These are phyloP conservation scores for Corniculantispora saksenae DNA, from an alignment of 2,329 filamentous ascomycete genomes.

Conservation along the genomic window DNA sequence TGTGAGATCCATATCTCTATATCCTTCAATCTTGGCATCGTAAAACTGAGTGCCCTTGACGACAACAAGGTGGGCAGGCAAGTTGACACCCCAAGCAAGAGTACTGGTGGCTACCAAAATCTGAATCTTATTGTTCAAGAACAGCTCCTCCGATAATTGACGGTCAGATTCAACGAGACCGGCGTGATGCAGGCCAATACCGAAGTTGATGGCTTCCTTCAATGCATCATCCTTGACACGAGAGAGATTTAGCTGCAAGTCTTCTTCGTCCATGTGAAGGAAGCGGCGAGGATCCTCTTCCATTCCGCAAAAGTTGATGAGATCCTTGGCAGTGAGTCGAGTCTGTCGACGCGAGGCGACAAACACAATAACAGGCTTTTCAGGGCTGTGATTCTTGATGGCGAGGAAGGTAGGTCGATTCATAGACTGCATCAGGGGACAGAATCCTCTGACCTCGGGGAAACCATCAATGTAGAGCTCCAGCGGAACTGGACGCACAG, in stretches of 20 bases:
- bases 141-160: slow-evolving; percentile 88
- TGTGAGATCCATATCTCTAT: slow-evolving; percentile 98
- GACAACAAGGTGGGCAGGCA: slow-evolving; percentile 93
- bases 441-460: slow-evolving; percentile 91
- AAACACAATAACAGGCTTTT: slow-evolving; percentile 97
- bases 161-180: slow-evolving; percentile 94
- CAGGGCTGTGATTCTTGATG: slow-evolving; percentile 93
- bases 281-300: slow-evolving; percentile 96
- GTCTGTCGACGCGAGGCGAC: slow-evolving; percentile 95
- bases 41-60: slow-evolving; percentile 99
- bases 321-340: slow-evolving; percentile 87
- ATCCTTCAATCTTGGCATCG: slow-evolving; percentile 95
- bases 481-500: slow-evolving; percentile 90
- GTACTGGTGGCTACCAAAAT: slow-evolving; percentile 95
- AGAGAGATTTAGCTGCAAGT: slow-evolving; percentile 82
- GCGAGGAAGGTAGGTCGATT: slow-evolving; percentile 95
- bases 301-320: slow-evolving; percentile 98
- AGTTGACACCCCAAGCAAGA: slow-evolving; percentile 95
- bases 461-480: slow-evolving; percentile 98
- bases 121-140: slow-evolving; percentile 97
- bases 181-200: slow-evolving; percentile 95
- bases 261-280: slow-evolving; percentile 91
- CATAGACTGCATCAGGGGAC: slow-evolving; percentile 98
- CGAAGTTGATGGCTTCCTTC: slow-evolving; percentile 92
- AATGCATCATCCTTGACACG: slow-evolving; percentile 91